These are phyloP conservation scores for Trichophyton equinum DNA, from an alignment of 2,329 filamentous ascomycete species.

Conservation along the genomic window DNA sequence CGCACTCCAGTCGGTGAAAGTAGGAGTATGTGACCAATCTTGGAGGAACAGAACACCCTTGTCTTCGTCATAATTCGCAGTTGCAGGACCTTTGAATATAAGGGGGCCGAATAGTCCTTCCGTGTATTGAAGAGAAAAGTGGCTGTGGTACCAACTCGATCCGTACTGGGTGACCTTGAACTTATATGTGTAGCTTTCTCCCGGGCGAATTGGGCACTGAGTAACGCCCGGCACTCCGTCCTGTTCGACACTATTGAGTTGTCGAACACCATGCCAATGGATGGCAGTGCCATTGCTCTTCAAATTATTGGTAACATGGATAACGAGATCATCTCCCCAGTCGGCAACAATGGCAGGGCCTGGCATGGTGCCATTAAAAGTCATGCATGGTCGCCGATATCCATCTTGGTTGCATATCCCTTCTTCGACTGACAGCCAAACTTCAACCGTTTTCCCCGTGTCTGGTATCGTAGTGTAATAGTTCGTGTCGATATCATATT, in stretches of 20 bases:
- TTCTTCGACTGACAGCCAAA: not conserved
- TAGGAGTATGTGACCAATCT: not conserved
- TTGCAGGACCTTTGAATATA: constrained; percentile 22
- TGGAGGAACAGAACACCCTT: not conserved
- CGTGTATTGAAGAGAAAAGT: constrained; percentile 15
- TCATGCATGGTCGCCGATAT: not conserved
- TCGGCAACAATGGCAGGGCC: constrained; percentile 25
- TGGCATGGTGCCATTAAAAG: constrained; percentile 22
- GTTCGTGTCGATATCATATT: not conserved
- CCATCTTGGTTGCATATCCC: not conserved
- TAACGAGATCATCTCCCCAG: constrained; percentile 23
- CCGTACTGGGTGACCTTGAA: constrained; percentile 15
- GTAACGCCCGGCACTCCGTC: constrained; percentile 14
- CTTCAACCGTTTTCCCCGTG: not conserved
- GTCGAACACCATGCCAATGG: constrained; percentile 4
- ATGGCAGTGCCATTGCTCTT: constrained; percentile 4
- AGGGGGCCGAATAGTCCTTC: constrained; percentile 23
- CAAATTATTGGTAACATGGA: constrained; percentile 20
- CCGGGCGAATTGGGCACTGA: constrained; percentile 16
- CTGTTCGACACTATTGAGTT: not conserved
- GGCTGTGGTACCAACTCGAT: constrained; percentile 17
- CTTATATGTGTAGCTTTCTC: constrained; percentile 14
- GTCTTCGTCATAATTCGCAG: constrained; percentile 3
- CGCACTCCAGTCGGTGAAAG: not conserved
- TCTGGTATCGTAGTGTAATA: not conserved